phyloP scores from a whole-genome alignment of 768 basidiomycete species.

The Russula olivacea region DNA sequence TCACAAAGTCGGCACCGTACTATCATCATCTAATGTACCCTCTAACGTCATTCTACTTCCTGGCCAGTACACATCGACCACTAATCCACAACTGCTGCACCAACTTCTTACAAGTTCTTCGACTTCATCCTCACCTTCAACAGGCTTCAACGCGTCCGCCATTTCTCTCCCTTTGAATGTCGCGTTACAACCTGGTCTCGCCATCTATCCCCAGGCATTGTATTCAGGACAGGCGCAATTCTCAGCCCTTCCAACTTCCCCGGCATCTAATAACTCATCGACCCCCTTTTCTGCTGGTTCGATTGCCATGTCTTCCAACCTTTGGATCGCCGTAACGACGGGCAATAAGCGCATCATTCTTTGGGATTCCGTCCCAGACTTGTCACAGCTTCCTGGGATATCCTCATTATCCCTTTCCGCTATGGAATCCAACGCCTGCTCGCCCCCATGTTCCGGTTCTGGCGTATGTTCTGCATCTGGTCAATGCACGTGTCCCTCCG shows the following conservation, averaged over 20 bases:
- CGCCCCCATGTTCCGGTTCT: constrained; percentile 65
- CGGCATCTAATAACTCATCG: constrained; percentile 39
- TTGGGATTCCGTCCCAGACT: constrained; percentile 76
- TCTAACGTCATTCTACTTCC: constrained; percentile 61
- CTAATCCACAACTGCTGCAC: constrained; percentile 68
- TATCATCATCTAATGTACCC: constrained; percentile 50
- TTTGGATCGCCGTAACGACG: constrained; percentile 61
- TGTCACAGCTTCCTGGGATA: constrained; percentile 57
- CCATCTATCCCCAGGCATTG: constrained; percentile 52
- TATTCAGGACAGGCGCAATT: constrained; percentile 65
- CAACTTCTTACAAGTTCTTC: constrained; percentile 59
- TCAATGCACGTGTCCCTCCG: constrained; percentile 63
- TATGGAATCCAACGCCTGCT: constrained; percentile 69
- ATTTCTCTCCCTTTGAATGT: constrained; percentile 63
- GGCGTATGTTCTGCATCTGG: constrained; percentile 69
- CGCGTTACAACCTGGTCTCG: constrained; percentile 59
- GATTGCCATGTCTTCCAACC: constrained; percentile 58
- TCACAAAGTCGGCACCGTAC: constrained; percentile 59
- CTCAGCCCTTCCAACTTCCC: constrained; percentile 47
- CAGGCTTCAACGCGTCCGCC: constrained; percentile 58
- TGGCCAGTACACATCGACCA: constrained; percentile 66
- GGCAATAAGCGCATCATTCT: constrained; percentile 61
- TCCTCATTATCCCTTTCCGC: constrained; percentile 54
- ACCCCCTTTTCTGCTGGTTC: constrained; percentile 47
- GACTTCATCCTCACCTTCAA: constrained; percentile 49